phyloP scores from a whole-genome alignment of 2,329 filamentous ascomycete species.

The Curvularia eragrostidis region DNA sequence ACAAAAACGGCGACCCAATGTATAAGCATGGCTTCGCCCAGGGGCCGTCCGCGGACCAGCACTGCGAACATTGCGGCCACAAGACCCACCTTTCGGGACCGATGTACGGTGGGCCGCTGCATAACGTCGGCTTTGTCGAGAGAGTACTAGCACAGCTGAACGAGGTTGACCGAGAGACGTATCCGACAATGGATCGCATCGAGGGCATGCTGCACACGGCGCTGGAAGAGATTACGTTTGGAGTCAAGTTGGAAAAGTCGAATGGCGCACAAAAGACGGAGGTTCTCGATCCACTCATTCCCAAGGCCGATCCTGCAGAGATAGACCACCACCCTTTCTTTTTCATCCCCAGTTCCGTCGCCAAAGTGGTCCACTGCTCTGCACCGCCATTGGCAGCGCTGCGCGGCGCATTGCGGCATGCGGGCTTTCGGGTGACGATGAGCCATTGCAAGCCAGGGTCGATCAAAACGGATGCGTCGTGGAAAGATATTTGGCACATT shows the following conservation, averaged over 20 bases:
- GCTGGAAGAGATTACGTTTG: slow-evolving; percentile 70
- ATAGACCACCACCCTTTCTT: slow-evolving; percentile 85
- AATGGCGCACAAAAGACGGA: slow-evolving; percentile 28
- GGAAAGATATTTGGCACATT: slow-evolving; percentile 87
- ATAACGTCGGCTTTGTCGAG: slow-evolving; percentile 82
- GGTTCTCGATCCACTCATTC: slow-evolving; percentile 49
- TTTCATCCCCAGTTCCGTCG: slow-evolving; percentile 75
- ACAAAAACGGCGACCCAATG: slow-evolving; percentile 71
- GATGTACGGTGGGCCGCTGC: slow-evolving; percentile 92
- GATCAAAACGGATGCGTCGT: slow-evolving; percentile 93
- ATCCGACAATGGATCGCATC: slow-evolving; percentile 80
- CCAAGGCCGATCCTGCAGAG: slow-evolving; percentile 43
- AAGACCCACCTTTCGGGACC: slow-evolving; percentile 89
- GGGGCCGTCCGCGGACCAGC: slow-evolving; percentile 69
- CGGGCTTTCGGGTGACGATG: slow-evolving; percentile 83
- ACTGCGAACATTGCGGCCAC: slow-evolving; percentile 82
- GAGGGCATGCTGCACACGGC: slow-evolving; percentile 92
- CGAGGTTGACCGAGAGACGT: slow-evolving; percentile 69
- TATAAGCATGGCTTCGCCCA: slow-evolving; percentile 81
- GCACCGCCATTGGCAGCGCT: slow-evolving; percentile 81
- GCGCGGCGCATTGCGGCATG: slow-evolving; percentile 77
- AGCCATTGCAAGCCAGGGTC: slow-evolving; percentile 90
- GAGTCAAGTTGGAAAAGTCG: slow-evolving; percentile 26
- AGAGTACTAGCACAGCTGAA: slow-evolving; percentile 77
- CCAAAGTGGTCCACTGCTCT: slow-evolving; percentile 77